A percentile compares a stretch with the other conserved stretches of the same genome.
Evolutionary conservation across 2,329 filamentous ascomycete genomes (phyloP).

Genomic region (Cadophora luteo-olivacea): DNA sequence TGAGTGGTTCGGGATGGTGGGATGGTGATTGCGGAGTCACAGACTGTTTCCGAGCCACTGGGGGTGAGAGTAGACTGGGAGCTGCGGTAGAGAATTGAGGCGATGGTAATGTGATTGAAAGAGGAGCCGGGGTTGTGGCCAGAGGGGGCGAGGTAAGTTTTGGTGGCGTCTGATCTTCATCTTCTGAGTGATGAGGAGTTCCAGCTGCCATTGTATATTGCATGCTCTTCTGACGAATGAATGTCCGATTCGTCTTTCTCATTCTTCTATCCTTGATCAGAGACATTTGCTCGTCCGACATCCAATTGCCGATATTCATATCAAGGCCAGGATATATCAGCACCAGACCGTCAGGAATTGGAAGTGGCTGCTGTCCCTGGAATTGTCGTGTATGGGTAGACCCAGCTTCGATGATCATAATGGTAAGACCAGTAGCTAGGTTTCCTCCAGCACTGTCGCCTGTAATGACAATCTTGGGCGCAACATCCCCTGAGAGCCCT

Average conservation of each 20-base stretch:
- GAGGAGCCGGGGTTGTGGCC: conserved; percentile 21
- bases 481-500: conserved; percentile 70
- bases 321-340: conserved; percentile 90
- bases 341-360: conserved; percentile 79
- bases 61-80: conserved; percentile 36
- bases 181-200: conserved; percentile 82
- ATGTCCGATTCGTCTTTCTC: conserved; percentile 77
- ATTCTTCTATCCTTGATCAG: conserved; percentile 84
- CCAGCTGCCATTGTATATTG: conserved; percentile 86
- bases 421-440: conserved; percentile 76
- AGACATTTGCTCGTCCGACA: conserved; percentile 97
- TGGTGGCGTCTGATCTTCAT: conserved; percentile 59
- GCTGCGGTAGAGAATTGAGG: conserved; percentile 40
- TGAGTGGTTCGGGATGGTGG: conserved; percentile 65
- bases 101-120: conserved; percentile 34
- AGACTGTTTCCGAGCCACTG: conserved; percentile 16
- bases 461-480: conserved; percentile 73
- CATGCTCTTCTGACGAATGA: conserved; percentile 84
- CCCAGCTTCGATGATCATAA: conserved; percentile 87
- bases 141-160: conserved; percentile 38
- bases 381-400: conserved; percentile 61
- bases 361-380: conserved; percentile 65
- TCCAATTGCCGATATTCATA: conserved; percentile 99
- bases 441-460: conserved; percentile 87
- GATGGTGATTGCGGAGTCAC: conserved; percentile 45